Percentiles rank a stretch among this genome's conserved stretches.
Evolutionary conservation across 1,284 basidiomycete species (phyloP).

Genomic region (Ustilago bromivora): DNA sequence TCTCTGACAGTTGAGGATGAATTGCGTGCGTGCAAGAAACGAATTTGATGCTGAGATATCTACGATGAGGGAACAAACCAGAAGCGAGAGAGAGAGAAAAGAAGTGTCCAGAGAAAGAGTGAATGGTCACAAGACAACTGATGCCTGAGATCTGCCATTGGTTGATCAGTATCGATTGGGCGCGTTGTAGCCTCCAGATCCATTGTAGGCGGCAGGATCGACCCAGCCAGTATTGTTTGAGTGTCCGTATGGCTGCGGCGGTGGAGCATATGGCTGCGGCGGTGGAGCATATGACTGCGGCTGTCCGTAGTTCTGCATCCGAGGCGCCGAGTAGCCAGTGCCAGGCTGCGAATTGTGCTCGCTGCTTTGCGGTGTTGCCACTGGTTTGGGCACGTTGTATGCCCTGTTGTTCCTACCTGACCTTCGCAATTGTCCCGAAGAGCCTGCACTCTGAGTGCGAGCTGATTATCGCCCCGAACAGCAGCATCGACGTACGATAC

Average conservation of each 20-base stretch:
- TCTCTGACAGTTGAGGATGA: not conserved
- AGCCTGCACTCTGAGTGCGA: not conserved
- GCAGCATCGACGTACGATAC: conserved; percentile 49
- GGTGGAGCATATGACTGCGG: not conserved
- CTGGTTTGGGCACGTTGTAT: conserved; percentile 27
- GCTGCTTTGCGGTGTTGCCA: conserved; percentile 20
- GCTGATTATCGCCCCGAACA: conserved; percentile 16
- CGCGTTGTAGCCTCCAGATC: conserved; percentile 22
- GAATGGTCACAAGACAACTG: not conserved
- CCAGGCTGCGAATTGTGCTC: conserved; percentile 12
- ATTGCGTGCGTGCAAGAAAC: not conserved
- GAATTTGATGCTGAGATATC: conserved; percentile 10
- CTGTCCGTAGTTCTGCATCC: conserved; percentile 9
- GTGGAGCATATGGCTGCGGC: conserved; percentile 6
- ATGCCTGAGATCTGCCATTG: not conserved
- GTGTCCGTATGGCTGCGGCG: conserved; percentile 14
- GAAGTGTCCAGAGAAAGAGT: not conserved
- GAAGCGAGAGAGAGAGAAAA: not conserved
- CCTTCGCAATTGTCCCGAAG: not conserved
- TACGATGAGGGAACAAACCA: not conserved
- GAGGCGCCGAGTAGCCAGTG: conserved; percentile 12
- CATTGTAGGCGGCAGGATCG: conserved; percentile 36
- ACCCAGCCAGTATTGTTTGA: conserved; percentile 26
- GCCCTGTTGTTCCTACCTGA: conserved; percentile 14
- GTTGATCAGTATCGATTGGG: conserved; percentile 7